A percentile compares a stretch with the other conserved stretches of the same genome.
Evolutionary conservation across 768 basidiomycete species (phyloP).

Genomic region (Boletales sp.): DNA sequence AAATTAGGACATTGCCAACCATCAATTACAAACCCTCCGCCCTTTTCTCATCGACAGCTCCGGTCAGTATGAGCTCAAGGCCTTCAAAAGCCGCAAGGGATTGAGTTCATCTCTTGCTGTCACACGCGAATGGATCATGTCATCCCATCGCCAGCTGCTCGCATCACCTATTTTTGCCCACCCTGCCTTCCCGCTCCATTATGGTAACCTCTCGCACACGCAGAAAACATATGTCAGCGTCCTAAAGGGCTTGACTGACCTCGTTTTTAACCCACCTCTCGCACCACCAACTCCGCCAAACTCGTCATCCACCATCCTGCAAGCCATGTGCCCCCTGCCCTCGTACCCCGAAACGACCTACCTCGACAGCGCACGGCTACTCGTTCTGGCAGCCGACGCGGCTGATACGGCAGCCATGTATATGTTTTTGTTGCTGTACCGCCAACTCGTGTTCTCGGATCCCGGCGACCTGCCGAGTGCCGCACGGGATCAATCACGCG

Average conservation of each 20-base stretch:
- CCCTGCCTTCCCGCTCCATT: slow-evolving; percentile 44
- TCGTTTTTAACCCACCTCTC: slow-evolving; percentile 57
- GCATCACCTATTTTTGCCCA: slow-evolving; percentile 41
- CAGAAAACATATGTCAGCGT: slow-evolving; percentile 49
- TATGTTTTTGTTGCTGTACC: slow-evolving; percentile 78
- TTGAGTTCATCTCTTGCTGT: slow-evolving; percentile 42
- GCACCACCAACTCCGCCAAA: slow-evolving; percentile 32
- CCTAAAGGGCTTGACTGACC: slow-evolving; percentile 58
- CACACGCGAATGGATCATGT: slow-evolving; percentile 64
- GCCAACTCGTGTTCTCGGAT: slow-evolving; percentile 63
- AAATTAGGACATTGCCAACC: slow-evolving; percentile 89
- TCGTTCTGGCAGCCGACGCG: slow-evolving; percentile 64
- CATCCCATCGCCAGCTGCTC: slow-evolving; percentile 47
- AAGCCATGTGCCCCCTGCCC: slow-evolving; percentile 33
- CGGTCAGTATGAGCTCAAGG: slow-evolving; percentile 73
- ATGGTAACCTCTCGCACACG: slow-evolving; percentile 41
- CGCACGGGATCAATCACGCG: slow-evolving; percentile 33
- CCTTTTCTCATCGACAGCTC: slow-evolving; percentile 84
- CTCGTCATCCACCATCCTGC: slow-evolving; percentile 31
- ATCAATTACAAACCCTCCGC: slow-evolving; percentile 88
- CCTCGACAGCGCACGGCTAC: slow-evolving; percentile 71
- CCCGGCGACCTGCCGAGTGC: slow-evolving; percentile 29
- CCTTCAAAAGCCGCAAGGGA: slow-evolving; percentile 62
- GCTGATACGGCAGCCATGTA: slow-evolving; percentile 72
- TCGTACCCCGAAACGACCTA: slow-evolving; percentile 75